Conservation (phyloP, 208 protist genomes). For the Phytomonas serpens region DNA sequence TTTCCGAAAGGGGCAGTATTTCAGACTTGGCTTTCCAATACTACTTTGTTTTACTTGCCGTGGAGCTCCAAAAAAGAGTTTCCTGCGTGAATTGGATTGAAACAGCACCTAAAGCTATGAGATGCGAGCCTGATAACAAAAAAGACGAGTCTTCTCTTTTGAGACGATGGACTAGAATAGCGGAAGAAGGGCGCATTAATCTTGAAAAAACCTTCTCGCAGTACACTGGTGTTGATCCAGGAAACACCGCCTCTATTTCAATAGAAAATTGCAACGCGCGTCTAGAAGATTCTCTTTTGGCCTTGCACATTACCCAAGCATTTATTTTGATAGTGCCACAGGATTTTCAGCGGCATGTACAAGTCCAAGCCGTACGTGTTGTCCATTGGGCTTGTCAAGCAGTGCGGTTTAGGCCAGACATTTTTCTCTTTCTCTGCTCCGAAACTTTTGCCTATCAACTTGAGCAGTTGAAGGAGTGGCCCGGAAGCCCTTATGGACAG, state of each 20-base stretch:
- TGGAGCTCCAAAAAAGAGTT: neutral
- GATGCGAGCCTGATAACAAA: neutral
- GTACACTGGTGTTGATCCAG: neutral
- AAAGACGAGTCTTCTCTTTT: neutral
- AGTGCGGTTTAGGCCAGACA: slow-evolving; percentile 6
- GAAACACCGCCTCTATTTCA: neutral
- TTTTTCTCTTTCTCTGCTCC: slow-evolving; percentile 15
- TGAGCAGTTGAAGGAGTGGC: slow-evolving; percentile 4
- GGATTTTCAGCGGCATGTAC: neutral
- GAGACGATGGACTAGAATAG: neutral
- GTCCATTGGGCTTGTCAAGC: neutral
- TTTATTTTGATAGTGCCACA: neutral
- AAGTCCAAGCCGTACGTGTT: neutral
- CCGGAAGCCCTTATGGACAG: slow-evolving; percentile 3
- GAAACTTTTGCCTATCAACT: slow-evolving; percentile 2
- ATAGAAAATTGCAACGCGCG: neutral
- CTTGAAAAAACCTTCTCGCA: neutral
- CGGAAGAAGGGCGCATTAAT: neutral
- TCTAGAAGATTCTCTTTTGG: neutral
- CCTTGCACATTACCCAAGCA: neutral
- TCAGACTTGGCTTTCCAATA: neutral
- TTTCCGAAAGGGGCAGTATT: neutral
- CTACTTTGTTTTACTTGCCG: neutral
- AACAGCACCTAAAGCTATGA: neutral
- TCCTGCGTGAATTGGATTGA: neutral